Conservation (phyloP, 495 filamentous ascomycete species). For the Penicillium verhagenii region DNA sequence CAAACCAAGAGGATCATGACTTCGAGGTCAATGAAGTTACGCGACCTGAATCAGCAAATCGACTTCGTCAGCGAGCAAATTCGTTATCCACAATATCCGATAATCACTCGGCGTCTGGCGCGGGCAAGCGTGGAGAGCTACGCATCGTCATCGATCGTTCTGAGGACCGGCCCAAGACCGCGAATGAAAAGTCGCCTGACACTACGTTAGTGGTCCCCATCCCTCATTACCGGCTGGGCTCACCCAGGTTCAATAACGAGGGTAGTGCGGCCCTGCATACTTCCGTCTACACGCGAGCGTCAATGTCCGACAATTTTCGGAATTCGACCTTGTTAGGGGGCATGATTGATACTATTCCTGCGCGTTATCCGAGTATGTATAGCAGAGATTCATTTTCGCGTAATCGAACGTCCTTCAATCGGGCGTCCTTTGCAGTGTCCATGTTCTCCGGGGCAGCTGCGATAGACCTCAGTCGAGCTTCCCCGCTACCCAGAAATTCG, state of each 20-base stretch:
- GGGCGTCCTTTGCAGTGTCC: slow-evolving; percentile 40
- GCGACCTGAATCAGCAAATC: slow-evolving; percentile 29
- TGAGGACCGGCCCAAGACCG: slow-evolving; percentile 63
- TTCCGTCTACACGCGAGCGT: slow-evolving; percentile 59
- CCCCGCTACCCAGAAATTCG: slow-evolving; percentile 33
- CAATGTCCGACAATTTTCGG: slow-evolving; percentile 53
- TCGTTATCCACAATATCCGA: slow-evolving; percentile 66
- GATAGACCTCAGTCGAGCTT: slow-evolving; percentile 35
- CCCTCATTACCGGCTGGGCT: slow-evolving; percentile 82
- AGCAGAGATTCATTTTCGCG: slow-evolving; percentile 25
- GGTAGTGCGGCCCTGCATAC: slow-evolving; percentile 80
- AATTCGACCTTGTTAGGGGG: slow-evolving; percentile 44
- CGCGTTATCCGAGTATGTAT: slow-evolving; percentile 19
- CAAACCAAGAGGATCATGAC: slow-evolving; percentile 26
- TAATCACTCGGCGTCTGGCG: slow-evolving; percentile 33
- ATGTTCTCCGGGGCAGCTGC: slow-evolving; percentile 48
- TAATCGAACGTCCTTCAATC: slow-evolving; percentile 34
- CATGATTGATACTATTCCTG: slow-evolving; percentile 22
- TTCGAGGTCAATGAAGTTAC: slow-evolving; percentile 26
- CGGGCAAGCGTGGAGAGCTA: slow-evolving; percentile 57
- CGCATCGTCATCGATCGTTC: slow-evolving; percentile 84
- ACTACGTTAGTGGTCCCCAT: slow-evolving; percentile 76
- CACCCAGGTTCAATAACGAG: slow-evolving; percentile 73
- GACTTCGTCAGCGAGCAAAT: slow-evolving; percentile 50
- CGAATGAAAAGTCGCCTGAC: slow-evolving; percentile 52